These are phyloP conservation scores for Botryotinia convoluta DNA, from an alignment of 2,329 filamentous ascomycete genomes.

Conservation along the genomic window DNA sequence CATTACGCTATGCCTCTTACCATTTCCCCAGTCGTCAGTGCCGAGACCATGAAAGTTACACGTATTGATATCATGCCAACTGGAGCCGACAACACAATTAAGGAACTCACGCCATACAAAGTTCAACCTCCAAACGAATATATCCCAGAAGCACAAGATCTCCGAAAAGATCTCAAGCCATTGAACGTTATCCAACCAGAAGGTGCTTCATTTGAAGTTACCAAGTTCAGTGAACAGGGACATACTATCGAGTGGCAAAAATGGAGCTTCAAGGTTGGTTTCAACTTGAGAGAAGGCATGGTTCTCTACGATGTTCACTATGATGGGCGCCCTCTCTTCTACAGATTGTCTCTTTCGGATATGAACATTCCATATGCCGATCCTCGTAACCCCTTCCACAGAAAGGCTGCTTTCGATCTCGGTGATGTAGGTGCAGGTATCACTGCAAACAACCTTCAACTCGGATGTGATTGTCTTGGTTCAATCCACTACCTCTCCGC, in stretches of 20 bases:
- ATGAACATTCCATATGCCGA: conserved; percentile 61
- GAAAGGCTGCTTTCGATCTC: conserved; percentile 68
- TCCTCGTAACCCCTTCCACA: conserved; percentile 64
- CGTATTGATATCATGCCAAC: conserved; percentile 69
- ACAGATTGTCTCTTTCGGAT: conserved; percentile 63
- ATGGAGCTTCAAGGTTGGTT: conserved; percentile 59
- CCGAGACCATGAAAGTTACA: conserved; percentile 59
- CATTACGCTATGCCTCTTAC: conserved; percentile 66
- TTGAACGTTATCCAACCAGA: conserved; percentile 63
- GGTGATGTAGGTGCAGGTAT: conserved; percentile 65
- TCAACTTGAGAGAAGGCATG: conserved; percentile 63
- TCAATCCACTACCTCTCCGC: conserved; percentile 66
- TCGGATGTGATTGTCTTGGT: conserved; percentile 69
- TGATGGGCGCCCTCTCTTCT: conserved; percentile 63
- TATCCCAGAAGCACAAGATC: conserved; percentile 58
- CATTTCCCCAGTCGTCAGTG: conserved; percentile 64
- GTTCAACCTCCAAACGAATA: conserved; percentile 60
- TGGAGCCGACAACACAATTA: conserved; percentile 58
- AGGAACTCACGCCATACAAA: conserved; percentile 55
- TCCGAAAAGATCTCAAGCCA: conserved; percentile 62
- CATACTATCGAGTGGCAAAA: conserved; percentile 64
- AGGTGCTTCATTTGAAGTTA: conserved; percentile 58
- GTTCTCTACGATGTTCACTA: conserved; percentile 66
- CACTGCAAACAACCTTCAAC: conserved; percentile 66
- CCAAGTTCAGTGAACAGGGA: conserved; percentile 50